These are phyloP conservation scores for Backusella westeae DNA, from an alignment of 192 early-diverging fungal genomes.

Conservation along the genomic window DNA sequence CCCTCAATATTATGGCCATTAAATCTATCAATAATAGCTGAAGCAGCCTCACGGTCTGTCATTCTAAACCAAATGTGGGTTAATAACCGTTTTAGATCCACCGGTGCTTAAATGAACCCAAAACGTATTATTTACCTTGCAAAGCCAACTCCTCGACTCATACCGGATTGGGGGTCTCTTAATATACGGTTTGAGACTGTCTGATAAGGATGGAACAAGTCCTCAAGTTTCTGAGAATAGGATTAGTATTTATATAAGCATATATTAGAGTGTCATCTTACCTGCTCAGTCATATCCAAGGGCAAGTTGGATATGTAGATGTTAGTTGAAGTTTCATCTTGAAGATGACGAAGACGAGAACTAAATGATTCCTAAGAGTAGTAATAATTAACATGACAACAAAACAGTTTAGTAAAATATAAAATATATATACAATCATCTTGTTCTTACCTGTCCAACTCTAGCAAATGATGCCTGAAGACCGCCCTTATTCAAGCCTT, in stretches of 20 bases:
- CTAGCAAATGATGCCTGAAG: conserved; percentile 74
- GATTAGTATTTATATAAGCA: background rate
- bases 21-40: conserved; percentile 64
- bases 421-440: background rate
- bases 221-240: conserved; percentile 46
- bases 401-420: background rate
- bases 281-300: conserved; percentile 68
- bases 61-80: conserved; percentile 41
- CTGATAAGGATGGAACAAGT: conserved; percentile 60
- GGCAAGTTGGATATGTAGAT: conserved; percentile 88
- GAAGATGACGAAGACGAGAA: conserved; percentile 65
- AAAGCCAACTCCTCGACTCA: conserved; percentile 80
- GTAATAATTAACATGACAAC: background rate
- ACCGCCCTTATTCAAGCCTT: conserved; percentile 61
- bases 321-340: conserved; percentile 73
- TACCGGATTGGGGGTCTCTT: conserved; percentile 59
- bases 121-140: conserved; percentile 41
- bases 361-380: conserved; percentile 63
- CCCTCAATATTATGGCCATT: conserved; percentile 59
- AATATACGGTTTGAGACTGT: conserved; percentile 80
- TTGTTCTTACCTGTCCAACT: conserved; percentile 47
- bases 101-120: background rate
- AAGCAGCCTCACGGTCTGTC: conserved; percentile 66
- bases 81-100: background rate
- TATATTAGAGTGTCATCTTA: conserved; percentile 13